Percentiles rank a stretch among this genome's conserved stretches.
phyloP scores from a whole-genome alignment of 768 basidiomycete species.

The Xanthoconium stramineum region DNA sequence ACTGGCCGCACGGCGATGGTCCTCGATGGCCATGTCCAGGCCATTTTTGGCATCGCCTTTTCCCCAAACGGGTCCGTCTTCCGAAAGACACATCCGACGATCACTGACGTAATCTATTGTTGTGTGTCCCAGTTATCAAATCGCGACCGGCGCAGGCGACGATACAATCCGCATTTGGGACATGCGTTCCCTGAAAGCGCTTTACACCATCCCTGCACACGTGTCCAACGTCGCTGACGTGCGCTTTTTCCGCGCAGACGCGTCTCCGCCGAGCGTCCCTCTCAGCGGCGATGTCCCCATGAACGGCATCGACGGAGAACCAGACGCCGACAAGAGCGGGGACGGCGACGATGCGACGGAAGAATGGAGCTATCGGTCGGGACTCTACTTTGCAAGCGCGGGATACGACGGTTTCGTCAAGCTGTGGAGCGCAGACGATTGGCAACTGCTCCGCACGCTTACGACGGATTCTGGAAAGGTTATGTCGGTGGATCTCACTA shows the following conservation, averaged over 20 bases:
- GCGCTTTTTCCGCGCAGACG: constrained; percentile 82
- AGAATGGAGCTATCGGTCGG: constrained; percentile 80
- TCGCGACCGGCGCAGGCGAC: constrained; percentile 95
- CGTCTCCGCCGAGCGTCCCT: constrained; percentile 41
- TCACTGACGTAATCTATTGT: constrained; percentile 8
- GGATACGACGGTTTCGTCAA: constrained; percentile 97
- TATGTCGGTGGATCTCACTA: constrained; percentile 93
- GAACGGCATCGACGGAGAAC: constrained; percentile 37
- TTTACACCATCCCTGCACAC: constrained; percentile 96
- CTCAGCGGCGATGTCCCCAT: constrained; percentile 47
- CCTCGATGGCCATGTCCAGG: constrained; percentile 92
- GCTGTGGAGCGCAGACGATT: constrained; percentile 97
- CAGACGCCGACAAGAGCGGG: constrained; percentile 23
- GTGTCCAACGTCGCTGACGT: constrained; percentile 93
- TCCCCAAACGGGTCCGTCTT: constrained; percentile 87
- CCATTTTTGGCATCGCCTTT: constrained; percentile 87
- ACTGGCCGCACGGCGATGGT: constrained; percentile 98
- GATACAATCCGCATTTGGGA: constrained; percentile 99
- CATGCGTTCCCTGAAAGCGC: constrained; percentile 85
- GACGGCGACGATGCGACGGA: constrained; percentile 37
- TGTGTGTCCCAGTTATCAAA: constrained; percentile 78
- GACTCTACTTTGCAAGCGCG: constrained; percentile 87
- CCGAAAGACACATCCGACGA: not conserved
- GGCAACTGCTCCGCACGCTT: constrained; percentile 86
- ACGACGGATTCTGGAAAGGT: constrained; percentile 97